Percentiles rank a stretch among this genome's conserved stretches.
phyloP scores from a whole-genome alignment of 2,329 filamentous ascomycete genomes.

The Clonostachys solani region DNA sequence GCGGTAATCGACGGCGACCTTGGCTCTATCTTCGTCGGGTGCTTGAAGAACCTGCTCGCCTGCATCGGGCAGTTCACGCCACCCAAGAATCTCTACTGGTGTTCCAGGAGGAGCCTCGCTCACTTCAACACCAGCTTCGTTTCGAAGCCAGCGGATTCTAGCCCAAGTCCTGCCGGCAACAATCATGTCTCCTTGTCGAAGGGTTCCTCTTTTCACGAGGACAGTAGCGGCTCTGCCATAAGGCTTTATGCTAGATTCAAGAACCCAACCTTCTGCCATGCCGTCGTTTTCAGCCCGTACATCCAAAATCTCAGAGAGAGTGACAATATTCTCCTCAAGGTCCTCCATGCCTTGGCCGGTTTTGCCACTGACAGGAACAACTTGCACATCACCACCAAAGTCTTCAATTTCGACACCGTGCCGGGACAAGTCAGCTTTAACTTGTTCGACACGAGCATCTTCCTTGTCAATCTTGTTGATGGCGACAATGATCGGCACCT shows the following conservation, averaged over 20 bases:
- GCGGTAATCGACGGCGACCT: constrained; percentile 73
- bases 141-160: constrained; percentile 75
- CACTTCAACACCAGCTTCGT: constrained; percentile 75
- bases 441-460: constrained; percentile 72
- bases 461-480: constrained; percentile 97
- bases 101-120: constrained; percentile 77
- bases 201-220: constrained; percentile 81
- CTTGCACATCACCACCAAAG: constrained; percentile 90
- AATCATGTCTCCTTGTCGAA: constrained; percentile 75
- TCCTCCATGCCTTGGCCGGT: constrained; percentile 89
- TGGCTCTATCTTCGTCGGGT: constrained; percentile 71
- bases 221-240: constrained; percentile 84
- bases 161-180: constrained; percentile 89
- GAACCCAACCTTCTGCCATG: constrained; percentile 84
- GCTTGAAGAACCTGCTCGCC: constrained; percentile 88
- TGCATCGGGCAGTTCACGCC: constrained; percentile 76
- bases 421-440: constrained; percentile 81
- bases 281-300: constrained; percentile 76
- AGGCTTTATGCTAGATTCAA: constrained; percentile 86
- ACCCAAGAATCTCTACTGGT: constrained; percentile 91
- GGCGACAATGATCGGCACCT: constrained; percentile 93
- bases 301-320: constrained; percentile 85
- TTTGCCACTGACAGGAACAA: constrained; percentile 87
- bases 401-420: constrained; percentile 92
- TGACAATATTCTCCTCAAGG: constrained; percentile 84